These are phyloP conservation scores for Lachnellula hyalina DNA, from an alignment of 2,329 filamentous ascomycete species.

Conservation along the genomic window DNA sequence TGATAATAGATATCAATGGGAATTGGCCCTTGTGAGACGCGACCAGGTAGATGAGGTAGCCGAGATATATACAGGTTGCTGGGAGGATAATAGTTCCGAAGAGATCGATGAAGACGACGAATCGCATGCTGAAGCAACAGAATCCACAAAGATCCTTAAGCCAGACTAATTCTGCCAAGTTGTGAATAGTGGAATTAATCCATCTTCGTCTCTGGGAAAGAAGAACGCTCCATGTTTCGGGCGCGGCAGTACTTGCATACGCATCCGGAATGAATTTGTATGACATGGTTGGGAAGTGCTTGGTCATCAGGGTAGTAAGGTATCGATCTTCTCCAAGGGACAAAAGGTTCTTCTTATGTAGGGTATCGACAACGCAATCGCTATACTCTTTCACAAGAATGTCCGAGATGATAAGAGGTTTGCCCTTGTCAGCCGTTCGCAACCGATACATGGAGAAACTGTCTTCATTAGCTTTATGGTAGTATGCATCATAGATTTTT, in stretches of 20 bases:
- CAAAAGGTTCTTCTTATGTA: constrained; percentile 90
- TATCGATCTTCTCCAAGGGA: constrained; percentile 96
- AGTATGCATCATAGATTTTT: neutral
- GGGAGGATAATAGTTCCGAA: constrained; percentile 89
- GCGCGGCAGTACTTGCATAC: constrained; percentile 87
- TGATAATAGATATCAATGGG: constrained; percentile 79
- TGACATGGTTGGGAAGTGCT: constrained; percentile 90
- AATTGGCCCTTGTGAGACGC: constrained; percentile 66
- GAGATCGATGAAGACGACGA: constrained; percentile 91
- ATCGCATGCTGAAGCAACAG: constrained; percentile 98
- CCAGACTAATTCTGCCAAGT: constrained; percentile 83
- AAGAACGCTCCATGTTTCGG: constrained; percentile 88
- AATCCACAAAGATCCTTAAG: constrained; percentile 95
- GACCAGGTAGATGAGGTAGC: constrained; percentile 78
- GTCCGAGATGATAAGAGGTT: constrained; percentile 89
- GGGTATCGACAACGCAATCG: constrained; percentile 82
- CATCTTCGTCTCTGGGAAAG: constrained; percentile 97
- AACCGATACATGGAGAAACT: constrained; percentile 99
- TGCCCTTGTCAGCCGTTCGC: constrained; percentile 87
- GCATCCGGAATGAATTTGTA: constrained; percentile 96
- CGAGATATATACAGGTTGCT: constrained; percentile 80
- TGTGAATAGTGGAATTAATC: constrained; percentile 99
- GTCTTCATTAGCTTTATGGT: constrained; percentile 33
- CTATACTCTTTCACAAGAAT: constrained; percentile 83
- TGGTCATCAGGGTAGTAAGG: constrained; percentile 95